Base-by-base conservation (phyloP, 2,329 filamentous ascomycete species). In the Curvularia sp. region DNA sequence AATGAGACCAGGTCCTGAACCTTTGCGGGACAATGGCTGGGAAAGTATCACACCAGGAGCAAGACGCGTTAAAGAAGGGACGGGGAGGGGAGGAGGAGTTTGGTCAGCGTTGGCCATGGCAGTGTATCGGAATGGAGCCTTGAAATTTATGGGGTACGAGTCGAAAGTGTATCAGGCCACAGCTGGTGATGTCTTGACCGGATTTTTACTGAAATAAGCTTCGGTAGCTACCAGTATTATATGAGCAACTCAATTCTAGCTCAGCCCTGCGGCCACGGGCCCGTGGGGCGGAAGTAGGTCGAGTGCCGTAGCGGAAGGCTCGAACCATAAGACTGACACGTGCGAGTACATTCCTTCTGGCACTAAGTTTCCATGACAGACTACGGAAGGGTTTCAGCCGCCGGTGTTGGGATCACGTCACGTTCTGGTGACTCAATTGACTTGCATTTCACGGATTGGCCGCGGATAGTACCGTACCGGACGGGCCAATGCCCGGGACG, bases 31-130 rank as follows among this genome's bases (percentile, higher is more conserved):
- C 24, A 44, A 44, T 28, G 42, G 42, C 42, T 44, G 42, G n/a
- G 42, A 44, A 44, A 44, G 42, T 44, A 44, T 44, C 1, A 44
- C 42, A 28, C 42, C 42, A 44, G 42, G 42, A 44, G 42, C 42
- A 44, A 44, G 42, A 44, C 42, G 42, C 22, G 12, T 44, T n/a
- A 44, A n/a, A 28, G 42, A 44, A 44, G 42, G 10, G 42, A n/a
- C 42, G 24, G 42, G 42, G 24, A 44, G 22, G 28, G 42, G 42
- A 44, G 28, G 42, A 28, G 42, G 42, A 44, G 42, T 44, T 44
- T 44, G 42, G 13, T 44, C 42, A 44, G 42, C 42, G 22, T 28
- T 22, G 24, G 42, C 42, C 42, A 44, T 44, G 42, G 42, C 13
- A 28, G 42, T 28, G 42, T 44, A 44, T n/a, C 22, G 42, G 20